Percentiles rank a stretch among this genome's conserved stretches.
Evolutionary conservation across 169 alveolate species (phyloP).

Genomic region (Plasmodium adleri): DNA sequence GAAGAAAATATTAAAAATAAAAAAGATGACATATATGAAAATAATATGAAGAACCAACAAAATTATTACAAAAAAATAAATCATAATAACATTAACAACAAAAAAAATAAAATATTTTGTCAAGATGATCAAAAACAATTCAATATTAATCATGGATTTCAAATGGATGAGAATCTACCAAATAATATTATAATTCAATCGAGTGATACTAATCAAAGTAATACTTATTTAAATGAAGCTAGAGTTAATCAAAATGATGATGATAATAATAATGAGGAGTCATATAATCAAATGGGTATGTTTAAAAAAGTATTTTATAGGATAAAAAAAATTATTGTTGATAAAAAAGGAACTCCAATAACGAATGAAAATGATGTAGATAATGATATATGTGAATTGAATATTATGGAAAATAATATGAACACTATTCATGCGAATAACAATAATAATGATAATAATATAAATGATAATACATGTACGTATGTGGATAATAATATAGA

Average conservation of each 20-base stretch:
- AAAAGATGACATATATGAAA: no score
- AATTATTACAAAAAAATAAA: no score
- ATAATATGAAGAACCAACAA: no score
- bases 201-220: neutral
- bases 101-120: no score
- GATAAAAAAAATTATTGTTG: conserved; percentile 25
- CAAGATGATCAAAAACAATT: no score
- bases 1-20: no score
- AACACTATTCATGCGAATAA: neutral
- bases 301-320: conserved; percentile 22
- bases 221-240: neutral
- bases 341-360: conserved; percentile 71
- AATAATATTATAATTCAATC: no score
- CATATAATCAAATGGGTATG: neutral
- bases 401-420: conserved; percentile 1
- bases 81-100: no score
- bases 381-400: conserved; percentile 27
- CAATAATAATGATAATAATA: neutral
- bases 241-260: neutral
- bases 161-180: no score
- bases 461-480: neutral
- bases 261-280: neutral
- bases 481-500: neutral
- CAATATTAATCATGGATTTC: no score
- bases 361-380: conserved; percentile 44